Conservation (phyloP, 495 filamentous ascomycete species). For the Margaritispora aquatica region DNA sequence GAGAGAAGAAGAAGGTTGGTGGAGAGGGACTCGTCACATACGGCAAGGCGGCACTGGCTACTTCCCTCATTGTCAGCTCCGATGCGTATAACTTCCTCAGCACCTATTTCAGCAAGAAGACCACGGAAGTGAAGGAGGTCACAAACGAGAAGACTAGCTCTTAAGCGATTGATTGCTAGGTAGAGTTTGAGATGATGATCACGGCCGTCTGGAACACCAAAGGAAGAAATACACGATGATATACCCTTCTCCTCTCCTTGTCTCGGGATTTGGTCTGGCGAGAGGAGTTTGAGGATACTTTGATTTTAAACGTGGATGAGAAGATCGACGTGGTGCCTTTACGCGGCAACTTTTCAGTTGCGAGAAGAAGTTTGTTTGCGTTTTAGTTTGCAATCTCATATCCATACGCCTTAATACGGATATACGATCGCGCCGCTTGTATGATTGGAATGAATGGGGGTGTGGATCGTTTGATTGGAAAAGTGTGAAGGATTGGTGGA, state of each 20-base stretch:
- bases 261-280: neutral
- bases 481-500: neutral
- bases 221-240: neutral
- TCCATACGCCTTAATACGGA: neutral
- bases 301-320: too few relatives aligned
- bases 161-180: too few relatives aligned
- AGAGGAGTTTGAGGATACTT: neutral
- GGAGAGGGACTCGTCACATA: constrained; percentile 60
- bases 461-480: neutral
- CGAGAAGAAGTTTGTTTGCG: too few relatives aligned
- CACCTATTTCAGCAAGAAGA: constrained; percentile 49
- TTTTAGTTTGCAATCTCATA: neutral
- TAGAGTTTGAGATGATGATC: neutral
- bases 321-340: too few relatives aligned
- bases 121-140: constrained; percentile 53
- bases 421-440: neutral
- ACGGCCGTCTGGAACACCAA: neutral
- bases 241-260: neutral
- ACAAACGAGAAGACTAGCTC: constrained; percentile 44
- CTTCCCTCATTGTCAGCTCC: constrained; percentile 61
- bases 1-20: constrained; percentile 71
- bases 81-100: constrained; percentile 57
- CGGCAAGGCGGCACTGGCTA: constrained; percentile 70
- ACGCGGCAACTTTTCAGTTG: too few relatives aligned
- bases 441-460: neutral